Percentiles rank a stretch among this genome's conserved stretches.
phyloP scores from a whole-genome alignment of 352 stramenopile genomes.

The Globisporangium heterothallicum region DNA sequence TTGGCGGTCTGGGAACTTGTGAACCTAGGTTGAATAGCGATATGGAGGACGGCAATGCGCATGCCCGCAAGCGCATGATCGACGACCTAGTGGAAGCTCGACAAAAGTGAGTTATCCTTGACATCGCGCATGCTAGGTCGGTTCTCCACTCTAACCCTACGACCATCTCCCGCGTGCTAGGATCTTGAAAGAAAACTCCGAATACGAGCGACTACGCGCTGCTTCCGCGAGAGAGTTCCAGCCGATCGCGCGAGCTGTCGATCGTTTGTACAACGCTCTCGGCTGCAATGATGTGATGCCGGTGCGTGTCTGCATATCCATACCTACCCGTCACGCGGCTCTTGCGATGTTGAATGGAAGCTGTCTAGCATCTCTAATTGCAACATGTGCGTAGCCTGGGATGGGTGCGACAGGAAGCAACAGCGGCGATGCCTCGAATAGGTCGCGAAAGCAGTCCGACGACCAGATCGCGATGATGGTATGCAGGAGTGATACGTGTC shows the following conservation, averaged over 20 bases:
- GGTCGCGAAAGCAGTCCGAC: slow-evolving; percentile 58
- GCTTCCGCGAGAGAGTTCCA: slow-evolving; percentile 63
- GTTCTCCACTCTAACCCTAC: not conserved
- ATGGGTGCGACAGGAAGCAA: slow-evolving; percentile 9
- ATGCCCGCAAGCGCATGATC: slow-evolving; percentile 65
- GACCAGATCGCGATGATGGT: slow-evolving; percentile 76
- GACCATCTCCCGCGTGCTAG: slow-evolving; percentile 16
- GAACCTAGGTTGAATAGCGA: slow-evolving; percentile 50
- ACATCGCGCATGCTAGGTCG: not conserved
- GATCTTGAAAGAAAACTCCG: slow-evolving; percentile 71
- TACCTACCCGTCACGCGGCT: not conserved
- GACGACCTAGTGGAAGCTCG: slow-evolving; percentile 66
- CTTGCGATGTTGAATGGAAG: not conserved
- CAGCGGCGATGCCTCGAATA: slow-evolving; percentile 32
- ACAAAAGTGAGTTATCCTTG: slow-evolving; percentile 42
- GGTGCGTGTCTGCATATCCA: slow-evolving; percentile 21
- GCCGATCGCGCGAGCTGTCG: slow-evolving; percentile 60
- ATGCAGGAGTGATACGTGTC: slow-evolving; percentile 4
- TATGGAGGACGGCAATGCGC: slow-evolving; percentile 60
- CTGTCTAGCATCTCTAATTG: not conserved
- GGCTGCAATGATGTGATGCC: slow-evolving; percentile 80
- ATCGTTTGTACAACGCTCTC: slow-evolving; percentile 71
- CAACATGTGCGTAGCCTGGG: slow-evolving; percentile 2
- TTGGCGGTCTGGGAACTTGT: no score
- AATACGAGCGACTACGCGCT: slow-evolving; percentile 61